Evolutionary conservation across 306 rosid species (phyloP), one percentile per base, ranked within the genome.

Genomic region (Cucumis melo): DNA sequence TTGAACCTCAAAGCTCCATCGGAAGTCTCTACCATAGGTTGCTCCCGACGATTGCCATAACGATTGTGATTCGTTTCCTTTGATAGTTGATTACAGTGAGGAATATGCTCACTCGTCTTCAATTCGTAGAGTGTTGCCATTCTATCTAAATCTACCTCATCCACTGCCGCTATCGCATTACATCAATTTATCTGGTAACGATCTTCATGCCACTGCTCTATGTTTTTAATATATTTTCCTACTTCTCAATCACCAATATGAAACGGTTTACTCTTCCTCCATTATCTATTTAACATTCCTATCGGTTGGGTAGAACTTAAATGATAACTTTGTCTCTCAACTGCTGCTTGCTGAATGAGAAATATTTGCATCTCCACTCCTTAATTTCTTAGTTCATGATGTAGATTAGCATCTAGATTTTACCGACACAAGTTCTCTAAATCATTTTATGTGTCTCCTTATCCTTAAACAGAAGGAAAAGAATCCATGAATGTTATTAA

Each of bases 31-130:
- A 48, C 74, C 71, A 51, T 86, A 80, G 6, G 68, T 80, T 38
- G 62, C 85, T 0, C 76, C 85, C 8, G 98, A 88, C 2, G 96
- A 85, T 62, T 93, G 89, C 74, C 98, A 84, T 53, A 93, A 97
- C 85, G 97, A 89, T 51, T 93, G 98, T 66, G 98, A 88, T 78
- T 93, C 98, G 0, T 93, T 97, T 12, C 91, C 96, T 1, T 88
- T 96, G 41, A 92, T 93, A 23, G 83, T 89, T 3, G 97, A 93
- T 24, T 92, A 87, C 55, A 80, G 87, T 15, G 88, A 87, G 3
- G 92, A 89, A 27, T 89, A 88, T 58, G 90, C 76, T n/a, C n/a
- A n/a, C n/a, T n/a, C n/a, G n/a, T n/a, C n/a, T n/a, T n/a, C n/a
- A n/a, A n/a, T n/a, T n/a, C 82, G 87, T 5, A 82, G 81, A 78